Conservation (phyloP, 768 basidiomycete species). For the Mycena pura region DNA sequence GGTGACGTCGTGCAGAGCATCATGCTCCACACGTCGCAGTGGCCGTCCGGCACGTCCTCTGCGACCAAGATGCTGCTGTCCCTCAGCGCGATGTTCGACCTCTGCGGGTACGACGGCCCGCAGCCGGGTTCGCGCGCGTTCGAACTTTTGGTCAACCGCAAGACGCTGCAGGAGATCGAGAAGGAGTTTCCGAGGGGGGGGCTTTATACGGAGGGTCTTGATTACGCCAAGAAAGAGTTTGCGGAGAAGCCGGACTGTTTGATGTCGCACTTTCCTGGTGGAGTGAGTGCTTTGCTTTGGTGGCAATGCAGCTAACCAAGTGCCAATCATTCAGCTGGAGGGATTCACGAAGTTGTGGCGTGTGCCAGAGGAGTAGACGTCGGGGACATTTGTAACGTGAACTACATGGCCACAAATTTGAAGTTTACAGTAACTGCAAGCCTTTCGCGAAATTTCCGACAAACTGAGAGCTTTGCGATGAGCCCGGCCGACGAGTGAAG, state of each 20-base stretch:
- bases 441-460: too few relatives aligned
- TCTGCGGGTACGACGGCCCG: slow-evolving; percentile 6
- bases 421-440: too few relatives aligned
- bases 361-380: too few relatives aligned
- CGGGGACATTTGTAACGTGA: too few relatives aligned
- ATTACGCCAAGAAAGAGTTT: slow-evolving; percentile 8
- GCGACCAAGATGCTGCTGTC: slow-evolving; percentile 9
- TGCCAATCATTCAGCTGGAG: too few relatives aligned
- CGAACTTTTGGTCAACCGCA: slow-evolving; percentile 6
- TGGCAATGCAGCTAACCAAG: too few relatives aligned
- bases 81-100: slow-evolving; percentile 11
- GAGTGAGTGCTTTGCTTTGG: too few relatives aligned
- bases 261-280: too few relatives aligned
- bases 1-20: slow-evolving; percentile 16
- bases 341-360: too few relatives aligned
- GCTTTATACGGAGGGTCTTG: slow-evolving; percentile 2
- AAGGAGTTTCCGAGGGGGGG: slow-evolving; percentile 3
- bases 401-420: too few relatives aligned
- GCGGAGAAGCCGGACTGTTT: slow-evolving; percentile 13
- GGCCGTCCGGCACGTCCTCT: slow-evolving; percentile 10
- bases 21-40: slow-evolving; percentile 13
- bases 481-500: too few relatives aligned
- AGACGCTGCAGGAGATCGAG: slow-evolving; percentile 17
- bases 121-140: slow-evolving; percentile 2
- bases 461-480: too few relatives aligned